A percentile compares a stretch with the other conserved stretches of the same genome.
Evolutionary conservation across 108 stramenopile genomes (phyloP).

Genomic region (Pseudonitzschia multistriata): DNA sequence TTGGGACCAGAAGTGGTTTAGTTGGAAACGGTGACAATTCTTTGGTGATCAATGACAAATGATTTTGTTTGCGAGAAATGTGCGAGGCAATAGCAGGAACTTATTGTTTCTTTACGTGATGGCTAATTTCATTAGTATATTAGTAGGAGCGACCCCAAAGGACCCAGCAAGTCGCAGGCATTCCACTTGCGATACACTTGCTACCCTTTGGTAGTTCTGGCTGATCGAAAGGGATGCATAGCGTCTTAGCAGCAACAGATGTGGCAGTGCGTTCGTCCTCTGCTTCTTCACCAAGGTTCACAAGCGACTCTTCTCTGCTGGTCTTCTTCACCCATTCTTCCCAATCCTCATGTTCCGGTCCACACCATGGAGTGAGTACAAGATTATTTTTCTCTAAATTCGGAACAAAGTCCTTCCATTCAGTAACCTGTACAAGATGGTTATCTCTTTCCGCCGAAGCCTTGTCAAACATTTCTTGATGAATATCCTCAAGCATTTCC

Average conservation of each 20-base stretch:
- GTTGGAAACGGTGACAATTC: too few relatives aligned
- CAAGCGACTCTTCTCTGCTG: conserved; percentile 88
- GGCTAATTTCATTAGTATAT: too few relatives aligned
- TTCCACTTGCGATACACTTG: conserved; percentile 96
- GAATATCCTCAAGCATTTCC: conserved; percentile 84
- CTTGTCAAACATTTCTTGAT: conserved; percentile 88
- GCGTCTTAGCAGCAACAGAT: conserved; percentile 97
- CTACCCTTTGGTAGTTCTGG: conserved; percentile 94
- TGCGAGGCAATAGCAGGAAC: too few relatives aligned
- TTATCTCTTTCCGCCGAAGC: conserved; percentile 87
- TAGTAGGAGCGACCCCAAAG: conserved; percentile 99
- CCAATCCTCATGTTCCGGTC: conserved; percentile 86
- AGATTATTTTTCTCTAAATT: conserved; percentile 93
- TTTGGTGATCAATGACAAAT: too few relatives aligned
- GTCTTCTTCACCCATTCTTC: conserved; percentile 99
- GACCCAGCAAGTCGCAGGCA: conserved; percentile 96
- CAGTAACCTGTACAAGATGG: conserved; percentile 88
- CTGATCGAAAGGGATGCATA: conserved; percentile 98
- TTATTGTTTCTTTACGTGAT: too few relatives aligned
- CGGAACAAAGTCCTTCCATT: conserved; percentile 99
- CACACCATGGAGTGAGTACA: conserved; percentile 97
- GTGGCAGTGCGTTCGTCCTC: conserved; percentile 92
- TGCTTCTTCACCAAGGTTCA: conserved; percentile 53
- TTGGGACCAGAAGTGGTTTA: too few relatives aligned
- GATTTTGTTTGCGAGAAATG: too few relatives aligned